phyloP scores from a whole-genome alignment of 2,329 filamentous ascomycete genomes.

The Aureobasidium namibiae region DNA sequence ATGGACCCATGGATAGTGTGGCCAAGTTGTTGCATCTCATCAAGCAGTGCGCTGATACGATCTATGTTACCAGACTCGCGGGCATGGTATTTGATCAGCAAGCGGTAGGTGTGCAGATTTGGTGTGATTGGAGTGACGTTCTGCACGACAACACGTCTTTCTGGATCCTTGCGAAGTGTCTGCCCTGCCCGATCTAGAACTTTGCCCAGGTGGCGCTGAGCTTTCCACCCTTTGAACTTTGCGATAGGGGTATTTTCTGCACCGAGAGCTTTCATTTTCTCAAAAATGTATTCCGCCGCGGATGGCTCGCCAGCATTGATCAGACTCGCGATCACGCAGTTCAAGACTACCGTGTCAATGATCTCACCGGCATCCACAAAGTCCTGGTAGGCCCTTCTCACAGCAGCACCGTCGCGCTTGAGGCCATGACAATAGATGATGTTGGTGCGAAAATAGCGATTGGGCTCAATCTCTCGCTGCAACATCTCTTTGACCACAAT shows the following conservation, averaged over 20 bases:
- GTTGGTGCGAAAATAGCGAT: conserved; percentile 73
- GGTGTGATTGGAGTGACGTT: conserved; percentile 59
- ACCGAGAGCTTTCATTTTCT: conserved; percentile 67
- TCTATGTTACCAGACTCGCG: conserved; percentile 60
- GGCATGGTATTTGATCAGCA: conserved; percentile 70
- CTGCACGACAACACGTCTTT: conserved; percentile 51
- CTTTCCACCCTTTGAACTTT: conserved; percentile 33
- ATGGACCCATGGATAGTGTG: conserved; percentile 66
- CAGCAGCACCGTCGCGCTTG: conserved; percentile 60
- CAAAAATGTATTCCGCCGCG: conserved; percentile 73
- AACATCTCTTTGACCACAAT: conserved; percentile 78
- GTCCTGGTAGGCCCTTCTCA: conserved; percentile 69
- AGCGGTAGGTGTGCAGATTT: conserved; percentile 68
- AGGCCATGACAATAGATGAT: conserved; percentile 80
- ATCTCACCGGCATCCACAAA: conserved; percentile 81
- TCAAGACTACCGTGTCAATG: conserved; percentile 78
- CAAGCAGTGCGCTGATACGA: conserved; percentile 61
- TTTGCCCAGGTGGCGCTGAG: conserved; percentile 35
- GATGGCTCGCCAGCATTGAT: conserved; percentile 66
- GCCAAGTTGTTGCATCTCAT: conserved; percentile 67
- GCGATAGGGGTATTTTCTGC: conserved; percentile 26
- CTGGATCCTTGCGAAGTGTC: conserved; percentile 36
- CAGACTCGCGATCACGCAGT: conserved; percentile 74
- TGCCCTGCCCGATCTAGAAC: conserved; percentile 39
- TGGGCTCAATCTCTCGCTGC: conserved; percentile 56